phyloP scores from a whole-genome alignment of 768 basidiomycete genomes.

The Rhizopogon sp. region DNA sequence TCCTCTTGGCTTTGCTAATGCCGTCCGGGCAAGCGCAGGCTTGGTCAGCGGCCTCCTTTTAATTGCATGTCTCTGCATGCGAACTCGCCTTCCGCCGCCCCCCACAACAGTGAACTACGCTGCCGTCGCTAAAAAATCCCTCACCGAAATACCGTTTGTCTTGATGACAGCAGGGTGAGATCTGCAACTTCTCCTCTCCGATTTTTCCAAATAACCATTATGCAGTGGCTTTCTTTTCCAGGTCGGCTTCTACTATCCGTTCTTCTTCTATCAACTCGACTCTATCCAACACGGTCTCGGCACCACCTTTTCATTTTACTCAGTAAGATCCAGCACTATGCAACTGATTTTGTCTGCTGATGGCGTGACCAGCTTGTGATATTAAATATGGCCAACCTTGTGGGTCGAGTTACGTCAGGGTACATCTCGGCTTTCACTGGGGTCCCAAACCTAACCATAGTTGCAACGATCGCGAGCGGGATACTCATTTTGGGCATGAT shows the following conservation, averaged over 20 bases:
- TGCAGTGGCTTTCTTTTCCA: constrained; percentile 17
- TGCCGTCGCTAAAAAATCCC: constrained; percentile 9
- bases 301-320: too few species aligned
- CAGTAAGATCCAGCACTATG: too few species aligned
- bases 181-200: not conserved
- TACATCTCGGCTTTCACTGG: constrained; percentile 38
- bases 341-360: too few species aligned
- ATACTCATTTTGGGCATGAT: constrained; percentile 42
- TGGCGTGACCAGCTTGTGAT: constrained; percentile 29
- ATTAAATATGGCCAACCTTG: constrained; percentile 44
- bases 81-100: constrained; percentile 34
- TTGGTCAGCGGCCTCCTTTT: constrained; percentile 34
- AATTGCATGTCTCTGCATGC: constrained; percentile 25
- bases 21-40: constrained; percentile 43
- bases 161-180: constrained; percentile 16
- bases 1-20: constrained; percentile 32
- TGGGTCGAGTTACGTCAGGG: constrained; percentile 46
- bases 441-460: constrained; percentile 35
- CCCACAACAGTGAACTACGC: constrained; percentile 9
- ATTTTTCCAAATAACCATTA: not conserved
- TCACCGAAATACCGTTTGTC: constrained; percentile 12
- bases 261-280: too few species aligned
- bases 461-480: constrained; percentile 26
- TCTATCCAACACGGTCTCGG: too few species aligned
- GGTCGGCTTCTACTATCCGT: constrained; percentile 40